Evolutionary conservation across 2,329 filamentous ascomycete genomes (phyloP).

Genomic region (Xylaria sp.): DNA sequence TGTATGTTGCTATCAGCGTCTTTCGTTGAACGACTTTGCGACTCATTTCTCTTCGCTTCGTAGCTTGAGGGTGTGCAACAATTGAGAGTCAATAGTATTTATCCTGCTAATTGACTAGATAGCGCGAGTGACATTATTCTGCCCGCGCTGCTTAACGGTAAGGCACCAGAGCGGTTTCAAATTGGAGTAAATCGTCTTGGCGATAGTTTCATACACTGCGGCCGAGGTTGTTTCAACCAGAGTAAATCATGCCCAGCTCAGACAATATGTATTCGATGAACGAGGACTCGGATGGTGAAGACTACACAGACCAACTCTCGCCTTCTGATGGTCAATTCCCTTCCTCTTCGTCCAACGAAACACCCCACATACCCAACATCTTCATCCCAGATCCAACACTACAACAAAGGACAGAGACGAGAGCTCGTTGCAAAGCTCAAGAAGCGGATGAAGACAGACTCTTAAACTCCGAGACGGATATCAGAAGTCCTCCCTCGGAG

Average conservation of each 20-base stretch:
- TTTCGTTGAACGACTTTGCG: constrained; percentile 1
- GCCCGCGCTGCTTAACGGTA: constrained; percentile 31
- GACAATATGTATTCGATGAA: constrained; percentile 59
- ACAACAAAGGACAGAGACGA: constrained; percentile 46
- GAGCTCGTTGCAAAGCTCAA: constrained; percentile 54
- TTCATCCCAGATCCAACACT: constrained; percentile 61
- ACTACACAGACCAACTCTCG: constrained; percentile 54
- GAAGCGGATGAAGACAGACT: constrained; percentile 57
- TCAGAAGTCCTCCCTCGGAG: constrained; percentile 24
- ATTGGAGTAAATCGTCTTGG: constrained; percentile 41
- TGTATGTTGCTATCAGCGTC: not conserved
- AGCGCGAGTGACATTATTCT: constrained; percentile 17
- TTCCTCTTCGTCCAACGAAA: constrained; percentile 52
- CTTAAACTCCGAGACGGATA: constrained; percentile 43
- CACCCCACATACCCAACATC: constrained; percentile 60
- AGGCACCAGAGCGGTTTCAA: constrained; percentile 42
- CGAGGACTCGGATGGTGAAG: constrained; percentile 47
- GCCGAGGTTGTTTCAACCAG: constrained; percentile 44
- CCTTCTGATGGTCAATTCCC: constrained; percentile 65
- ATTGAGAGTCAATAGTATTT: not conserved
- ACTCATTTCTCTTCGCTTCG: not conserved
- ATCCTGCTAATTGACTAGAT: constrained; percentile 18
- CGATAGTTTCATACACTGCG: constrained; percentile 45
- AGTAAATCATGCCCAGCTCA: constrained; percentile 58
- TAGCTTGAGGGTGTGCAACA: constrained; percentile 7